Conservation (phyloP, 2,329 filamentous ascomycete genomes). For the Colletotrichum graminicola region DNA sequence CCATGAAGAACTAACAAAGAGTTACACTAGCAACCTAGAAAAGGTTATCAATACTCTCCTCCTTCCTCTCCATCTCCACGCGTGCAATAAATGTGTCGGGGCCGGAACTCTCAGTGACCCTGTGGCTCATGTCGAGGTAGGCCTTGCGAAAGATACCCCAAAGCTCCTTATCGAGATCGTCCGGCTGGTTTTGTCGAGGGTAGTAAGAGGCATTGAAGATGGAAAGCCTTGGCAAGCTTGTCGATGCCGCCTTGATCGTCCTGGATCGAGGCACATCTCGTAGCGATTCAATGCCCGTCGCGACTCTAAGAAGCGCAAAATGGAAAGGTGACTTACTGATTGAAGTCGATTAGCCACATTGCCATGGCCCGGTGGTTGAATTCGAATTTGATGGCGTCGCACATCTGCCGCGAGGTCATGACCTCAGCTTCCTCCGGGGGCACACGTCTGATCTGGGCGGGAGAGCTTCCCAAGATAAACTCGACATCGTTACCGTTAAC, state of each 20-base stretch:
- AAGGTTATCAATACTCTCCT: neutral
- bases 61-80: neutral
- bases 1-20: too few species aligned
- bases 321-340: neutral
- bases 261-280: neutral
- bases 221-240: slow-evolving; percentile 5
- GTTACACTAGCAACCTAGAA: too few species aligned
- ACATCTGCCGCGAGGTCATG: neutral
- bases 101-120: neutral
- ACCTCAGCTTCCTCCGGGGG: neutral
- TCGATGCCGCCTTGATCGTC: slow-evolving; percentile 4
- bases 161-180: neutral
- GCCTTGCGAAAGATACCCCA: neutral
- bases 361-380: neutral
- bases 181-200: neutral
- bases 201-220: neutral
- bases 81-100: neutral
- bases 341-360: neutral
- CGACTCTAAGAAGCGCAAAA: neutral
- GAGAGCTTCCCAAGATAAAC: slow-evolving; percentile 1
- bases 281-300: neutral
- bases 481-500: neutral
- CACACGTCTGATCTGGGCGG: neutral
- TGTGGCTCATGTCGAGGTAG: neutral
- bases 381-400: neutral